Evolutionary conservation across 495 filamentous ascomycete genomes (phyloP).

Genomic region (Podospora conica): DNA sequence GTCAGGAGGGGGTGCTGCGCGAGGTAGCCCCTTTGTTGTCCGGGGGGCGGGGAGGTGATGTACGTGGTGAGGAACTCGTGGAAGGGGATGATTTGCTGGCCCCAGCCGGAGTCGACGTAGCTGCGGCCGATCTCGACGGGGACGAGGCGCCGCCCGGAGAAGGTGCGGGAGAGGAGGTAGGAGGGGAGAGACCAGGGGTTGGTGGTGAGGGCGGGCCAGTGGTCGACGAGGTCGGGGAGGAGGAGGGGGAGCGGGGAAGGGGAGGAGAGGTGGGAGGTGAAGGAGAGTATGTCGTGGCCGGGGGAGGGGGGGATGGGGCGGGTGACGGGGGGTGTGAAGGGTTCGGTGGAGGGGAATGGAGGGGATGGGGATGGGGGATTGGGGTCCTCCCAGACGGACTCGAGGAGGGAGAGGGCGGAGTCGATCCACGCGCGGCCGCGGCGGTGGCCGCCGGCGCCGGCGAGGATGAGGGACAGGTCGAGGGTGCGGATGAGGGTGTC

Average conservation of each 20-base stretch:
- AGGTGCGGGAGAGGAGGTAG: conserved; percentile 71
- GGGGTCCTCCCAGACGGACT: conserved; percentile 16
- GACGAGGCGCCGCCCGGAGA: conserved; percentile 70
- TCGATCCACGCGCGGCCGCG: conserved; percentile 58
- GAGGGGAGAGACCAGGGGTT: conserved; percentile 64
- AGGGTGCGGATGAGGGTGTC: conserved; percentile 55
- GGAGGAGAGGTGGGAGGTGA: conserved; percentile 55
- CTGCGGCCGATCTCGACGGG: conserved; percentile 85
- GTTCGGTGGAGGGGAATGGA: conserved; percentile 38
- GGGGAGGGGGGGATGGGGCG: conserved; percentile 30
- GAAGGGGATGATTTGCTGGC: conserved; percentile 75
- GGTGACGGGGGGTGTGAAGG: conserved; percentile 37
- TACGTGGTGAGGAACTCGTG: conserved; percentile 59
- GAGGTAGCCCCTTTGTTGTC: conserved; percentile 60
- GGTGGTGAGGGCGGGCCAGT: conserved; percentile 75
- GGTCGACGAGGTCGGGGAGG: conserved; percentile 53
- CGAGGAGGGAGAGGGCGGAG: conserved; percentile 42
- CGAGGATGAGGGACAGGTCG: conserved; percentile 77
- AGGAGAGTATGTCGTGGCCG: conserved; percentile 51
- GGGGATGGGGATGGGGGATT: background rate
- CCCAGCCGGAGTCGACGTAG: conserved; percentile 84
- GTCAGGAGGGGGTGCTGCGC: conserved; percentile 84
- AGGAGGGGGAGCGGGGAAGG: conserved; percentile 54
- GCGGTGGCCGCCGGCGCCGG: conserved; percentile 54
- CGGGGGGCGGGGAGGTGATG: conserved; percentile 33